Evolutionary conservation across 75 land plant genomes (phyloP).

Genomic region (Chamaecyparis obtusa): DNA sequence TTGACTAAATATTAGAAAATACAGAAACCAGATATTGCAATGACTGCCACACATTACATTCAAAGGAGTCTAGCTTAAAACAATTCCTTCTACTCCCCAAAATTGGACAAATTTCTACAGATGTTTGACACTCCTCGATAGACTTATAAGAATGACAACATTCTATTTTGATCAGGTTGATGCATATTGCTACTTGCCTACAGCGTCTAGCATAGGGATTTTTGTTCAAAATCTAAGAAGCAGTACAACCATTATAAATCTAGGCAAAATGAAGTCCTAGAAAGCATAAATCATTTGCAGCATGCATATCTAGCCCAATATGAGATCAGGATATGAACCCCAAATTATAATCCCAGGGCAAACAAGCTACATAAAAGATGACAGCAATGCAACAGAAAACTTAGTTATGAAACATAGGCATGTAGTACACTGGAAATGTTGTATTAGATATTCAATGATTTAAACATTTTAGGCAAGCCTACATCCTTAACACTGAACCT

Average conservation of each 20-base stretch:
- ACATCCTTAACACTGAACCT: too few relatives aligned
- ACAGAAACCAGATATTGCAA: background rate
- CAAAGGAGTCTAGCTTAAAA: background rate
- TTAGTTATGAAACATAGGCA: too few relatives aligned
- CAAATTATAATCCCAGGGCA: background rate
- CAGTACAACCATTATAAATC: background rate
- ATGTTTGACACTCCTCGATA: background rate
- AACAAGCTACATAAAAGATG: background rate
- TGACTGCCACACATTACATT: background rate
- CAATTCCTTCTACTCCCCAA: background rate
- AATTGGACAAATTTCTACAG: background rate
- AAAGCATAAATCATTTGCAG: background rate
- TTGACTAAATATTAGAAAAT: background rate
- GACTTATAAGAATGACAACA: background rate
- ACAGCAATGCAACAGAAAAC: background rate
- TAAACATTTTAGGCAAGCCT: background rate
- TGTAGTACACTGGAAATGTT: too few relatives aligned
- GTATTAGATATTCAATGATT: background rate
- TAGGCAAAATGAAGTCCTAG: background rate
- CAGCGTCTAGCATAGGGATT: background rate
- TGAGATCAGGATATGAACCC: background rate
- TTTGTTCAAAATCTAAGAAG: background rate
- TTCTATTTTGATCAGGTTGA: background rate
- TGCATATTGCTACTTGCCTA: background rate
- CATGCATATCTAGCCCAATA: background rate